Evolutionary conservation across 768 basidiomycete genomes (phyloP).

Genomic region (Hirschioporus abietinus): DNA sequence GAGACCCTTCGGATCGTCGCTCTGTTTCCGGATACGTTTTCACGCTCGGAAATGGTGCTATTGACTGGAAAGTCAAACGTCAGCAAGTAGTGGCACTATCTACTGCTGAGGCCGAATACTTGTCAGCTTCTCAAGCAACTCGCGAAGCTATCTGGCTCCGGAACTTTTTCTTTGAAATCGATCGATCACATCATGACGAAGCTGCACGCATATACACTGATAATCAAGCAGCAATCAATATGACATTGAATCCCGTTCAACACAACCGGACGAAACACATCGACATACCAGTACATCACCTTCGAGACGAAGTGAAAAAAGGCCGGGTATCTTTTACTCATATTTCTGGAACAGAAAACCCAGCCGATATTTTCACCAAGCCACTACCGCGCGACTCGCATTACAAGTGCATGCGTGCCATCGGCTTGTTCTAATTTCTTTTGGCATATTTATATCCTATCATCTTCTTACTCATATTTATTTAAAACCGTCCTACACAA

Average conservation of each 20-base stretch:
- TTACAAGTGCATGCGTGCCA: not conserved
- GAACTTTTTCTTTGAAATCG: constrained; percentile 7
- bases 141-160: constrained; percentile 18
- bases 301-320: constrained; percentile 29
- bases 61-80: constrained; percentile 22
- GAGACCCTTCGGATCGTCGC: constrained; percentile 16
- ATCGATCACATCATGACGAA: not conserved
- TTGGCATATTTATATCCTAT: not conserved
- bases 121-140: constrained; percentile 16
- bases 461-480: no score
- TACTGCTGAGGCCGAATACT: constrained; percentile 25
- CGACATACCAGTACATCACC: constrained; percentile 33
- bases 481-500: not conserved
- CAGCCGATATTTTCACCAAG: constrained; percentile 39
- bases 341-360: constrained; percentile 29
- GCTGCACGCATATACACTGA: constrained; percentile 24
- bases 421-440: not conserved
- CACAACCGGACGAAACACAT: constrained; percentile 39
- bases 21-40: constrained; percentile 24
- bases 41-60: constrained; percentile 16
- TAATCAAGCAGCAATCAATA: constrained; percentile 32
- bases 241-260: constrained; percentile 28
- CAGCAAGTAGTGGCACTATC: constrained; percentile 22
- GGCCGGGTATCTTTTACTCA: constrained; percentile 23
- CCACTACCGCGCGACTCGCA: constrained; percentile 16